Evolutionary conservation across 768 basidiomycete genomes (phyloP).

Genomic region (Xerocomellus chrysenteron): DNA sequence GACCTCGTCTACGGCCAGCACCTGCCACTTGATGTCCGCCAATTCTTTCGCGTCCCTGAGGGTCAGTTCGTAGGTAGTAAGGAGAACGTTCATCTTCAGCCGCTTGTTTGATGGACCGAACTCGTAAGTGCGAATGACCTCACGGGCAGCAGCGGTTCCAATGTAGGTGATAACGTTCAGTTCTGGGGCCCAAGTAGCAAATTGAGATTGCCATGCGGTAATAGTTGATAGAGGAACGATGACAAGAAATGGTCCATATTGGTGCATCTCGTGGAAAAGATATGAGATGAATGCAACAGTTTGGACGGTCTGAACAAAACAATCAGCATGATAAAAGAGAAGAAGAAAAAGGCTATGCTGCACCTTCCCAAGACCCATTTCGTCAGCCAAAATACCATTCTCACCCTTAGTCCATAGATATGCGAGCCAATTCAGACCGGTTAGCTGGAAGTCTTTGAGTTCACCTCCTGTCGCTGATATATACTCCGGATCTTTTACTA

Average conservation of each 20-base stretch:
- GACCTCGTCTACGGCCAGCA: slow-evolving; percentile 93
- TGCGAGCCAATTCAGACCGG: slow-evolving; percentile 97
- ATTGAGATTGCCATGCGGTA: slow-evolving; percentile 97
- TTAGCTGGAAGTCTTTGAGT: slow-evolving; percentile 97
- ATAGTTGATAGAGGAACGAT: slow-evolving; percentile 98
- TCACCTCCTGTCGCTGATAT: slow-evolving; percentile 73
- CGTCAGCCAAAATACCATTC: slow-evolving; percentile 97
- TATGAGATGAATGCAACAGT: slow-evolving; percentile 94
- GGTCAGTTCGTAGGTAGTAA: slow-evolving; percentile 96
- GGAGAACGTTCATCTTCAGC: slow-evolving; percentile 93
- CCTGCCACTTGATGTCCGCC: slow-evolving; percentile 95
- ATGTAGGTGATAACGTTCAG: slow-evolving; percentile 97
- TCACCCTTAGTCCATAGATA: slow-evolving; percentile 94
- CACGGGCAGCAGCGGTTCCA: slow-evolving; percentile 82
- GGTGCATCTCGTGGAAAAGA: slow-evolving; percentile 87
- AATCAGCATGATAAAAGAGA: slow-evolving; percentile 12
- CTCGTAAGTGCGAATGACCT: slow-evolving; percentile 89
- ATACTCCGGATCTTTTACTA: slow-evolving; percentile 87
- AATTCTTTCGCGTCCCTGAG: slow-evolving; percentile 88
- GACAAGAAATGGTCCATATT: slow-evolving; percentile 96
- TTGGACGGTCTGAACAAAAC: slow-evolving; percentile 73
- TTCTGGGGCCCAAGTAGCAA: slow-evolving; percentile 92
- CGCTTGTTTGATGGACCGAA: slow-evolving; percentile 88
- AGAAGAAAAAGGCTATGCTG: slow-evolving; percentile 1
- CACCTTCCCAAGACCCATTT: slow-evolving; percentile 99